Evolutionary conservation across 805 yeast genomes (phyloP).

Genomic region (Blastobotrys americana): DNA sequence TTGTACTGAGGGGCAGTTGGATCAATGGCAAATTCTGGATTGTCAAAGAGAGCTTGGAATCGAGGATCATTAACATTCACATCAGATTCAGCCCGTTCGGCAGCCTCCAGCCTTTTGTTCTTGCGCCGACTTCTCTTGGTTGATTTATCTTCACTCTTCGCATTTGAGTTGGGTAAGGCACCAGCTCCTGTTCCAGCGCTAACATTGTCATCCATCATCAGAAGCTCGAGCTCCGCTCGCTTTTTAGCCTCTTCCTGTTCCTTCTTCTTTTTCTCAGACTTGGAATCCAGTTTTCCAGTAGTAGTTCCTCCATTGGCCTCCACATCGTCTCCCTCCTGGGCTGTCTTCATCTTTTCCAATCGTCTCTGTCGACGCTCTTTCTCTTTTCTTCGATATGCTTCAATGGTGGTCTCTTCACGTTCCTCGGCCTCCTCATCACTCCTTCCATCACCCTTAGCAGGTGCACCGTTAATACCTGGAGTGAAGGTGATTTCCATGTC

Average conservation of each 20-base stretch:
- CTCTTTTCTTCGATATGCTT: slow-evolving; percentile 75
- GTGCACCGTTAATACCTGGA: slow-evolving; percentile 61
- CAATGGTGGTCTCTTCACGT: slow-evolving; percentile 63
- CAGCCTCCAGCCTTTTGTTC: slow-evolving; percentile 31
- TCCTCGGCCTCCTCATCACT: slow-evolving; percentile 32
- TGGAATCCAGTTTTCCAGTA: slow-evolving; percentile 12
- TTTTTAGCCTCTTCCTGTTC: slow-evolving; percentile 37
- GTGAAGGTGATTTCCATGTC: slow-evolving; percentile 96
- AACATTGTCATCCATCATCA: slow-evolving; percentile 58
- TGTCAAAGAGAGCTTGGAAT: slow-evolving; percentile 74
- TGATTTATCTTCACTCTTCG: slow-evolving; percentile 57
- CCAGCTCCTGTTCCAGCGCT: slow-evolving; percentile 8
- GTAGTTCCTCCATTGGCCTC: slow-evolving; percentile 11
- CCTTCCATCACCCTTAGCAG: slow-evolving; percentile 26
- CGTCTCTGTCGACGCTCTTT: slow-evolving; percentile 86
- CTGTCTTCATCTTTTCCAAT: slow-evolving; percentile 65
- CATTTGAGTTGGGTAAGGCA: background rate
- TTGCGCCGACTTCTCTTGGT: slow-evolving; percentile 43
- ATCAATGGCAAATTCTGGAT: slow-evolving; percentile 89
- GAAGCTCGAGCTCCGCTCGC: slow-evolving; percentile 65
- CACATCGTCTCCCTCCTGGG: slow-evolving; percentile 37
- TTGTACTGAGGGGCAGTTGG: slow-evolving; percentile 88
- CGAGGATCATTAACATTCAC: slow-evolving; percentile 78
- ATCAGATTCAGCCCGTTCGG: slow-evolving; percentile 40
- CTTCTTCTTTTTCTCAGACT: slow-evolving; percentile 23